These are phyloP conservation scores for Rhizophagus sp. DNA, from an alignment of 192 early-diverging fungal species.

Conservation along the genomic window DNA sequence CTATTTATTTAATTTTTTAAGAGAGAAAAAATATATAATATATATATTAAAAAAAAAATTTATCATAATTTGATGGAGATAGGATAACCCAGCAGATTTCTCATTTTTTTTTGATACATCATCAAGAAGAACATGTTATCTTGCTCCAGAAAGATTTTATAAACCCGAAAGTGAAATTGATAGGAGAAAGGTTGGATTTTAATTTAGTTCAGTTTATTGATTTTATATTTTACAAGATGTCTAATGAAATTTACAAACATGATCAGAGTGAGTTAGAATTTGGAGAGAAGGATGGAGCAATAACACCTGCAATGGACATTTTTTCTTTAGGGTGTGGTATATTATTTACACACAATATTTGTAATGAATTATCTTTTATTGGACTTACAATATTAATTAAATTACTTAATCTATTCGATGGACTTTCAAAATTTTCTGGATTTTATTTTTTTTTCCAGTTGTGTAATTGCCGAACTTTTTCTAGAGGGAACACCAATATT, in stretches of 20 bases:
- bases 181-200: slow-evolving; percentile 38
- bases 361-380: background rate
- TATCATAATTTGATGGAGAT: background rate
- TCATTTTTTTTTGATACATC: slow-evolving; percentile 97
- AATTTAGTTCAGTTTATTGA: background rate
- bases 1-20: background rate
- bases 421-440: background rate
- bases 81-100: slow-evolving; percentile 95
- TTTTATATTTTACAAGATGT: background rate
- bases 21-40: too few relatives aligned
- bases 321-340: slow-evolving; percentile 82
- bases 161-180: slow-evolving; percentile 68
- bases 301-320: slow-evolving; percentile 89
- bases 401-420: background rate
- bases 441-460: slow-evolving; percentile 35
- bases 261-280: slow-evolving; percentile 36
- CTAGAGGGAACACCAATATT: slow-evolving; percentile 92
- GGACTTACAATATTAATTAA: background rate
- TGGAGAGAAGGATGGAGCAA: slow-evolving; percentile 40
- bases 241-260: background rate
- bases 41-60: slow-evolving; percentile 10
- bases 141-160: slow-evolving; percentile 95
- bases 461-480: slow-evolving; percentile 91
- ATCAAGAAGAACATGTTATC: slow-evolving; percentile 84
- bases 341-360: background rate